Base-by-base conservation (phyloP, 176 grass and related monocot genomes). In the Themeda triandra region DNA sequence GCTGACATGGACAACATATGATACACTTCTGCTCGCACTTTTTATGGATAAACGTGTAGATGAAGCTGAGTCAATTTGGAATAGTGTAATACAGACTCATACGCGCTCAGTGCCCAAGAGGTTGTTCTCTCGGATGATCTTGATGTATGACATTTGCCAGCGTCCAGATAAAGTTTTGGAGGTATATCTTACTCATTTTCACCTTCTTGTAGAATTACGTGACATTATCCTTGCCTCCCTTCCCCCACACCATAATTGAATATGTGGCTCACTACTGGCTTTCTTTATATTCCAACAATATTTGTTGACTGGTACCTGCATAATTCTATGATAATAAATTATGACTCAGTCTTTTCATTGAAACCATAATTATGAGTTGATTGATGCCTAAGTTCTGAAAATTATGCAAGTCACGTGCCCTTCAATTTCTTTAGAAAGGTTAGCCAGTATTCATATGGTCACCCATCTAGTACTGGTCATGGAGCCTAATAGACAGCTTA, bases 51-150 rank as follows among this genome's bases (percentile, higher is more conserved):
- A 81, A 67, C 93, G 91, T 28, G 66, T 96, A 78, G 96, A 94
- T 32, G 96, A 96, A 66, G 88, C 67, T 14, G 88, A 92, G 78
- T 85, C 78, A 36, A 53, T 92, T 79, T 98, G 94, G 85, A 88
- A 72, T 75, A 87, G 46, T 66, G 80, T 96, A 73, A 10, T 94
- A 76, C 37, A 92, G 25, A 93, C 83, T 53, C 66, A 91, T 83
- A 92, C 84, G 13, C 91, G 96, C 32, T 99, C 93, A 36, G 93
- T 93, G 63, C 89, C 93, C 3, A 96, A 89, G 88, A 92, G 69
- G 69, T 71, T 99, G 87, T 96, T 92, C 79, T 91, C 93, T 75
- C 82, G 91, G 83, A 96, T 99, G 91, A 90, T 98, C 78, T 80
- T 88, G 56, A 89, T 96, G 63, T 92, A 96, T 54, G 86, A 96